Conservation (phyloP, 345 rosid species). For the Linum lewisii region DNA sequence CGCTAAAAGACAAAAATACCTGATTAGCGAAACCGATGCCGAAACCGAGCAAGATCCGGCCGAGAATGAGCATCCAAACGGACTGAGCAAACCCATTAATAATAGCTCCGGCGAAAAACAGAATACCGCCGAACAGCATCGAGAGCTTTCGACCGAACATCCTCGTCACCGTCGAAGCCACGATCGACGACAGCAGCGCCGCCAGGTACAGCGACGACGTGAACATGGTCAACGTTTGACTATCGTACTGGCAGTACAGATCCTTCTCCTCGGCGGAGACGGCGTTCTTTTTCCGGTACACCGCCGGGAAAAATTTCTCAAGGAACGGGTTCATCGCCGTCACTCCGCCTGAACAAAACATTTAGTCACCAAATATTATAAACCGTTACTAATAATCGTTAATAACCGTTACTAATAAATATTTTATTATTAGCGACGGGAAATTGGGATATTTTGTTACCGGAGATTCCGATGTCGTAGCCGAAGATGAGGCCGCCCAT, state of each 20-base stretch:
- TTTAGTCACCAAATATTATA: neutral
- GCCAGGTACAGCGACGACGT: slow-evolving; percentile 91
- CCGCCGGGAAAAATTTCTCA: slow-evolving; percentile 58
- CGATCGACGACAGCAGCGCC: slow-evolving; percentile 66
- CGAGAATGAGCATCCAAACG: slow-evolving; percentile 88
- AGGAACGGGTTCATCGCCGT: slow-evolving; percentile 73
- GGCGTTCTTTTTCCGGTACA: slow-evolving; percentile 39
- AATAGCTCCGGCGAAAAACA: slow-evolving; percentile 76
- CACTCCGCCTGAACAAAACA: slow-evolving; percentile 61
- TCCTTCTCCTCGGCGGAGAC: slow-evolving; percentile 29
- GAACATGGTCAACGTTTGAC: slow-evolving; percentile 63
- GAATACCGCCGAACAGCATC: slow-evolving; percentile 83
- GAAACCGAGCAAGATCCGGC: slow-evolving; percentile 84
- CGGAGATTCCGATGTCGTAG: slow-evolving; percentile 91
- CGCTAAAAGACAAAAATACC: slow-evolving; percentile 29
- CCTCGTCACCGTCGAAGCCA: slow-evolving; percentile 71
- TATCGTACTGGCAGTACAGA: slow-evolving; percentile 77
- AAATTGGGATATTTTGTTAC: slow-evolving; percentile 18
- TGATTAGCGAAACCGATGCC: slow-evolving; percentile 98
- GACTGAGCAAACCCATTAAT: slow-evolving; percentile 66
- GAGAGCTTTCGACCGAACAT: slow-evolving; percentile 66
- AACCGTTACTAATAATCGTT: neutral
- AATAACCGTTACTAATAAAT: neutral
- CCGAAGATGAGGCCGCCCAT: slow-evolving; percentile 99
- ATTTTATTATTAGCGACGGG: neutral